Percentiles rank a stretch among this genome's conserved stretches.
phyloP scores from a whole-genome alignment of 2,329 filamentous ascomycete species.

The Neophaeococcomyces mojaviensis region DNA sequence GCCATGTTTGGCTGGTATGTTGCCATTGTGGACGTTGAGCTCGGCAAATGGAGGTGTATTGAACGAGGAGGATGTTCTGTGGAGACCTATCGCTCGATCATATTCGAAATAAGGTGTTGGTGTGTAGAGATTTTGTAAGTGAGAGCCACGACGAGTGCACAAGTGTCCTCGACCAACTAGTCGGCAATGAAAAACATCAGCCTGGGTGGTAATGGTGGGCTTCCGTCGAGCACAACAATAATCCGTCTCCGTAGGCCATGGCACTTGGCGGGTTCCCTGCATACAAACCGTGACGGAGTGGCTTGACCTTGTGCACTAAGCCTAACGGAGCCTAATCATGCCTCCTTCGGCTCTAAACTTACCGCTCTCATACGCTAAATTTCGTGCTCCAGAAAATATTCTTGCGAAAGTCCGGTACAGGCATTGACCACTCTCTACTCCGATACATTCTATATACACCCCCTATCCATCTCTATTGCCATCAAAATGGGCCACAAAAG shows the following conservation, averaged over 20 bases:
- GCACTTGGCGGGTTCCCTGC: conserved; percentile 5
- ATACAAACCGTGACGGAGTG: neutral
- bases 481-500: conserved; percentile 18
- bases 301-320: too few species aligned
- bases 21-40: conserved; percentile 14
- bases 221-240: neutral
- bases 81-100: conserved; percentile 10
- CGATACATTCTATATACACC: too few species aligned
- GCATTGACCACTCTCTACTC: too few species aligned
- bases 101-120: neutral
- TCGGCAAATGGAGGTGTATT: too few species aligned
- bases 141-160: neutral
- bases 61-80: neutral
- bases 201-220: neutral
- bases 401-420: too few species aligned
- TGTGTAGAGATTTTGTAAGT: too few species aligned
- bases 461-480: too few species aligned
- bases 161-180: neutral
- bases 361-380: too few species aligned
- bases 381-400: too few species aligned
- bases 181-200: neutral
- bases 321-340: too few species aligned
- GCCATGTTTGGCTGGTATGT: conserved; percentile 21
- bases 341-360: too few species aligned
- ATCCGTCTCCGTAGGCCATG: conserved; percentile 1